Evolutionary conservation across 225 moss, liverwort and hornwort species (phyloP).

Genomic region (Pseudoscleropodium purum): DNA sequence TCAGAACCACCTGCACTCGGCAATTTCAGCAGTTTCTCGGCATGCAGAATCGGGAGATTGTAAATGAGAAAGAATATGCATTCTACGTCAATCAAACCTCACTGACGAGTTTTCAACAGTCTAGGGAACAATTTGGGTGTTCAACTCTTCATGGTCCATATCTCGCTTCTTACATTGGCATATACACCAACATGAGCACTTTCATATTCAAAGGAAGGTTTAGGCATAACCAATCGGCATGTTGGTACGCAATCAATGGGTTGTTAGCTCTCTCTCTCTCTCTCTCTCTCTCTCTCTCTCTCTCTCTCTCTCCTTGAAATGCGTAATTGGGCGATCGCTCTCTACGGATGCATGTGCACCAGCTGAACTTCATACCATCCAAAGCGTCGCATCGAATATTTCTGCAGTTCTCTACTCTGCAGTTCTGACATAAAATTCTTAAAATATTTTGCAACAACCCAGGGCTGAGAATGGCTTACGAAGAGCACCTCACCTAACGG

Average conservation of each 20-base stretch:
- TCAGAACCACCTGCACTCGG: not conserved
- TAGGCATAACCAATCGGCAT: not conserved
- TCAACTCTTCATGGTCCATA: not conserved
- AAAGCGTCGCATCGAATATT: not conserved
- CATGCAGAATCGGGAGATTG: not conserved
- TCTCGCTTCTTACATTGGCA: not conserved
- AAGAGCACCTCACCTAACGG: not conserved
- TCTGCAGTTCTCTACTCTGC: not conserved
- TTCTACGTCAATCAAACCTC: not conserved
- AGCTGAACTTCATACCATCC: not conserved
- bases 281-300: not conserved
- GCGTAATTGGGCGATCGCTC: not conserved
- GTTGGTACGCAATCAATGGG: not conserved
- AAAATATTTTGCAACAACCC: not conserved
- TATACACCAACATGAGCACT: not conserved
- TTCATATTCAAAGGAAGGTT: not conserved
- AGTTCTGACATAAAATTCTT: not conserved
- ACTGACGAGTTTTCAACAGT: not conserved
- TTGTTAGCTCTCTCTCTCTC: not conserved
- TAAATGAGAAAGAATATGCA: not conserved
- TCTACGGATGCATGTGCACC: not conserved
- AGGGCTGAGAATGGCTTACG: not conserved
- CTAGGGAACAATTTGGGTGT: not conserved
- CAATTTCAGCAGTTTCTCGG: not conserved
- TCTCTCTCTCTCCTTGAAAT: not conserved